Evolutionary conservation across 106 monocot genomes (phyloP).

Genomic region (Hemerocallis citrina): DNA sequence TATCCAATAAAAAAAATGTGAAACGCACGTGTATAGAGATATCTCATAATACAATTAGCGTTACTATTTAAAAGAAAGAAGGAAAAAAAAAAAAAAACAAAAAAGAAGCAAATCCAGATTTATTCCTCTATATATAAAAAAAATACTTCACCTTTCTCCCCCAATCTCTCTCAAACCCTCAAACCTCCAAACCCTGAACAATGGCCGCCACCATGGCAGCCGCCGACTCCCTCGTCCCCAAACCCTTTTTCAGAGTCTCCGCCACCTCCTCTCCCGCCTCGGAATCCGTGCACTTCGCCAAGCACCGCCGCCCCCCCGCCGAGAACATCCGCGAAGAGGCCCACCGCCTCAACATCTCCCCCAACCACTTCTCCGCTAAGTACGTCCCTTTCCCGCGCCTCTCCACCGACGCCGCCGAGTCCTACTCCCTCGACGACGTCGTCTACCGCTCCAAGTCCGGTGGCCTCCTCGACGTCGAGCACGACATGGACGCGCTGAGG

Average conservation of each 20-base stretch:
- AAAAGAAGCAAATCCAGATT: too few relatives aligned
- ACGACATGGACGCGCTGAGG: conserved; percentile 60
- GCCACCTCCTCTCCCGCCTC: conserved; percentile 6
- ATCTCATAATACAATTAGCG: too few relatives aligned
- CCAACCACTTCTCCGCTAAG: conserved; percentile 49
- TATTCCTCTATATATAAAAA: too few relatives aligned
- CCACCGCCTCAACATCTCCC: conserved; percentile 25
- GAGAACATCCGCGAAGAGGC: conserved; percentile 93
- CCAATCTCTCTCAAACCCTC: too few relatives aligned
- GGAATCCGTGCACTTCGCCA: background rate
- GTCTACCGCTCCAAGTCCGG: conserved; percentile 84
- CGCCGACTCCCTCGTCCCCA: too few relatives aligned
- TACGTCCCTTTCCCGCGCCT: conserved; percentile 48
- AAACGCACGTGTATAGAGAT: too few relatives aligned
- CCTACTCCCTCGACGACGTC: conserved; percentile 87
- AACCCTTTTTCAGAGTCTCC: background rate
- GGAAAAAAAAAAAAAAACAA: too few relatives aligned
- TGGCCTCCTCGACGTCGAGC: conserved; percentile 77
- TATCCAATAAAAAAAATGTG: too few relatives aligned
- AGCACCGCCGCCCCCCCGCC: conserved; percentile 56
- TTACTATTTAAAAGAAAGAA: too few relatives aligned
- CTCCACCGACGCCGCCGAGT: conserved; percentile 23
- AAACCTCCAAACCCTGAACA: too few relatives aligned
- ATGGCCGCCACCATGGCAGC: too few relatives aligned
- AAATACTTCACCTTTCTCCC: too few relatives aligned